These are phyloP conservation scores for Macrocybe gigantea DNA, from an alignment of 768 basidiomycete species.

Conservation along the genomic window DNA sequence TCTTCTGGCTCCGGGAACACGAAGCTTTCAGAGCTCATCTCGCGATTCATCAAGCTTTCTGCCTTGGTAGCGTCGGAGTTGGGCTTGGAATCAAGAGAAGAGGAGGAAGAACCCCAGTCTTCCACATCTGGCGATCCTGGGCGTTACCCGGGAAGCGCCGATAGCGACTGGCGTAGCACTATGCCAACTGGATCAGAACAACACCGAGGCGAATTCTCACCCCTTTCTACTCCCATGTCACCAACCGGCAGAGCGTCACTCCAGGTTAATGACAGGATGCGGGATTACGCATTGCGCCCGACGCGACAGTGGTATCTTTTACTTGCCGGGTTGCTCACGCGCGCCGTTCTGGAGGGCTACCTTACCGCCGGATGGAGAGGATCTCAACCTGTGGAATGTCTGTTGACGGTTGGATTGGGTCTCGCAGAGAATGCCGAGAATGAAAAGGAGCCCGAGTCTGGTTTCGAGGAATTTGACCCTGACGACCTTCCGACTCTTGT, in stretches of 20 bases:
- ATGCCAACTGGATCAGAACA: neutral
- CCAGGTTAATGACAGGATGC: constrained; percentile 24
- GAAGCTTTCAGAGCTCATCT: constrained; percentile 59
- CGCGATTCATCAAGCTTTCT: constrained; percentile 69
- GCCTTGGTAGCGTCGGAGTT: constrained; percentile 77
- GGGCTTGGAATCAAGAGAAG: constrained; percentile 61
- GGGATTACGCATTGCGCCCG: constrained; percentile 53
- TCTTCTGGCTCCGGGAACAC: constrained; percentile 50
- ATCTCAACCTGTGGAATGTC: constrained; percentile 57
- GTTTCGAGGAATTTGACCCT: constrained; percentile 61
- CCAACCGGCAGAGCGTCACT: constrained; percentile 6
- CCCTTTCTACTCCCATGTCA: constrained; percentile 11
- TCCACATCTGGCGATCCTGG: neutral
- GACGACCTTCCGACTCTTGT: constrained; percentile 67
- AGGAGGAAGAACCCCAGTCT: constrained; percentile 33
- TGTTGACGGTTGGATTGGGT: constrained; percentile 69
- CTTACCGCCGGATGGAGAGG: constrained; percentile 79
- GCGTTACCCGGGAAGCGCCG: constrained; percentile 2
- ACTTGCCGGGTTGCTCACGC: constrained; percentile 67
- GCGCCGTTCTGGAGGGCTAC: constrained; percentile 85
- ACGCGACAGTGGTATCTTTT: constrained; percentile 81
- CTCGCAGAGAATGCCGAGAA: constrained; percentile 25
- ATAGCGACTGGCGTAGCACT: constrained; percentile 12
- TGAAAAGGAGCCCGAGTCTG: constrained; percentile 24
- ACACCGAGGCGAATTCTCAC: constrained; percentile 4